These are phyloP conservation scores for Sapria himalayana DNA, from an alignment of 345 rosid genomes.

Conservation along the genomic window DNA sequence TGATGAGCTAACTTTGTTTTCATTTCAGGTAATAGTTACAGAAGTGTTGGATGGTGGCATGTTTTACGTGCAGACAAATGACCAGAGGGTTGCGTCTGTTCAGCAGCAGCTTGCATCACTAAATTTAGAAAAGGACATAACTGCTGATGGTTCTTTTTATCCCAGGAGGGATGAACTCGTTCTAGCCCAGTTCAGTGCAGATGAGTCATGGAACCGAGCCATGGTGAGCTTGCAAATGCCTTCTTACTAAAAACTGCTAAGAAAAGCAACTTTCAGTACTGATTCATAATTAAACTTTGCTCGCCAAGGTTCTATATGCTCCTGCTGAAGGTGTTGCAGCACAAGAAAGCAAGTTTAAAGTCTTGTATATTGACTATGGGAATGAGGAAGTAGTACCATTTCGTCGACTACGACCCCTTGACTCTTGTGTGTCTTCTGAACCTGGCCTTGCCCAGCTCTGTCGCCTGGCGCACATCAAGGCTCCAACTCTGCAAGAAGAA, in stretches of 20 bases:
- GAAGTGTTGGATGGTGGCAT: constrained; percentile 83
- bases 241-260: too few species aligned
- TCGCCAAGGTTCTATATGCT: constrained; percentile 53
- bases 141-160: constrained; percentile 63
- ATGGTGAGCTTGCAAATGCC: constrained; percentile 30
- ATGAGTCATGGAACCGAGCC: constrained; percentile 97
- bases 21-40: constrained; percentile 63
- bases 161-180: constrained; percentile 82
- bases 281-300: constrained; percentile 1
- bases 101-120: constrained; percentile 61
- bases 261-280: too few species aligned
- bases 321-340: constrained; percentile 64
- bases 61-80: constrained; percentile 78
- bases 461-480: constrained; percentile 78
- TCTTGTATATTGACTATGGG: constrained; percentile 86
- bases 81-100: constrained; percentile 59
- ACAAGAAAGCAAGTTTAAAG: constrained; percentile 59
- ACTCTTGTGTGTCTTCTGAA: constrained; percentile 47
- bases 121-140: constrained; percentile 54
- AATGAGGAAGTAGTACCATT: constrained; percentile 76
- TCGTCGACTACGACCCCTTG: constrained; percentile 53
- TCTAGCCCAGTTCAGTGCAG: constrained; percentile 88
- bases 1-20: too few species aligned
- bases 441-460: constrained; percentile 86
- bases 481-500: constrained; percentile 65